phyloP scores from a whole-genome alignment of 768 basidiomycete genomes.

The Rhizopogon vesiculosus region DNA sequence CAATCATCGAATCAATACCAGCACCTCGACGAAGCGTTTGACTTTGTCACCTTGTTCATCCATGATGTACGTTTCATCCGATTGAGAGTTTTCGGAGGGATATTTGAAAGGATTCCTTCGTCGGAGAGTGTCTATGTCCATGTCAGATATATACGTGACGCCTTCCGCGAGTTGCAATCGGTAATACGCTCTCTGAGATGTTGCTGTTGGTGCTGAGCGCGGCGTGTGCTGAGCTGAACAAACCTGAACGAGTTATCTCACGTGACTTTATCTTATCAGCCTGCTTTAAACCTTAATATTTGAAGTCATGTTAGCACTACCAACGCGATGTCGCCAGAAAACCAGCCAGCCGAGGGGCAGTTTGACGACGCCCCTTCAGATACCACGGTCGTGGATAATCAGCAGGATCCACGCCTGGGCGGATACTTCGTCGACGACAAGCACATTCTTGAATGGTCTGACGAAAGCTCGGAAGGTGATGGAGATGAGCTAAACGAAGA shows the following conservation, averaged over 20 bases:
- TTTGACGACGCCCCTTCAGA: constrained; percentile 49
- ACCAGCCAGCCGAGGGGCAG: constrained; percentile 38
- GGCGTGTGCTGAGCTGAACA: no score
- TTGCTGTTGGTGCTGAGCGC: no score
- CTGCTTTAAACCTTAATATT: background rate
- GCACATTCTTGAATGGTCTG: constrained; percentile 25
- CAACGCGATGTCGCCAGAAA: constrained; percentile 13
- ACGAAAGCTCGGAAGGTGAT: constrained; percentile 19
- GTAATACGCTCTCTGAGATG: background rate
- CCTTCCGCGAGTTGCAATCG: background rate
- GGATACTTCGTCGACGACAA: constrained; percentile 46
- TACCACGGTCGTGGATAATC: constrained; percentile 18
- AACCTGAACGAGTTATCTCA: background rate
- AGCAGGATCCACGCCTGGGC: constrained; percentile 17
- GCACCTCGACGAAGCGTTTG: background rate
- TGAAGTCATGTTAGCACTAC: background rate
- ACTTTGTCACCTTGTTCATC: constrained; percentile 47
- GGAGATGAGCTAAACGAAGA: constrained; percentile 38
- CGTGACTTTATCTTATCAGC: background rate
- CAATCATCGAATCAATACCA: constrained; percentile 2
- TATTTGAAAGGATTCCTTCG: constrained; percentile 43
- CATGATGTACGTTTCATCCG: constrained; percentile 30
- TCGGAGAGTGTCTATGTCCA: constrained; percentile 33
- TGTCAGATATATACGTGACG: background rate
- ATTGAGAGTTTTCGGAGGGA: constrained; percentile 10